phyloP scores from a whole-genome alignment of 2,329 filamentous ascomycete species.

The Emmonsiellopsis sp. region DNA sequence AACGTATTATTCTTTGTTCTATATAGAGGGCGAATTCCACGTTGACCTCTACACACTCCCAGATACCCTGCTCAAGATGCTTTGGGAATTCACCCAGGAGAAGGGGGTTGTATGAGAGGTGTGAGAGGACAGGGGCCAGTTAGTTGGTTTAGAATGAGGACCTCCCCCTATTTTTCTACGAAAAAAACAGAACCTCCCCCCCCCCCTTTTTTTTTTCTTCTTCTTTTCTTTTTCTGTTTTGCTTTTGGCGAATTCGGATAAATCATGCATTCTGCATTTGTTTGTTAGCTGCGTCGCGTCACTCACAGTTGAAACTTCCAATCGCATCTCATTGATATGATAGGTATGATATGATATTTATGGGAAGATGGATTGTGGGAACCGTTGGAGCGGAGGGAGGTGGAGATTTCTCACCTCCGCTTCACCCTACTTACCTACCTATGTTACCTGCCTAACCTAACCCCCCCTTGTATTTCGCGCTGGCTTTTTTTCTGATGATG shows the following conservation, averaged over 20 bases:
- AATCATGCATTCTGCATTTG: background rate
- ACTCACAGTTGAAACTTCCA: background rate
- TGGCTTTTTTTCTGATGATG: too few relatives aligned
- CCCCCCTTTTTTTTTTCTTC: background rate
- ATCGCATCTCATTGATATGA: too few relatives aligned
- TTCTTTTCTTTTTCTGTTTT: background rate
- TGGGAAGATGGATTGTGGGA: too few relatives aligned
- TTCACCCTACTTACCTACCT: background rate
- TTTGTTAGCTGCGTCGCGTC: background rate
- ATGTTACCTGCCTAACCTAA: background rate
- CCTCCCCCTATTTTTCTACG: too few relatives aligned
- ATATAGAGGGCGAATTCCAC: constrained; percentile 83
- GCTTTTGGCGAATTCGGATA: background rate
- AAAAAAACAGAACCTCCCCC: background rate
- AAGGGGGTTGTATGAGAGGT: constrained; percentile 29
- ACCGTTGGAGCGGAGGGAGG: too few relatives aligned
- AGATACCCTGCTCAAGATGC: constrained; percentile 77
- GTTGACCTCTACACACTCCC: constrained; percentile 97
- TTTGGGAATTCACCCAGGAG: constrained; percentile 73
- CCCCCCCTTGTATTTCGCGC: too few relatives aligned
- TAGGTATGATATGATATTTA: too few relatives aligned
- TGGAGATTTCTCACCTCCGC: too few relatives aligned
- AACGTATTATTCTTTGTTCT: constrained; percentile 26
- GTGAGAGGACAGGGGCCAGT: too few relatives aligned
- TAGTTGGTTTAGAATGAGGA: too few relatives aligned